These are phyloP conservation scores for Boletus edulis DNA, from an alignment of 768 basidiomycete species.

Conservation along the genomic window DNA sequence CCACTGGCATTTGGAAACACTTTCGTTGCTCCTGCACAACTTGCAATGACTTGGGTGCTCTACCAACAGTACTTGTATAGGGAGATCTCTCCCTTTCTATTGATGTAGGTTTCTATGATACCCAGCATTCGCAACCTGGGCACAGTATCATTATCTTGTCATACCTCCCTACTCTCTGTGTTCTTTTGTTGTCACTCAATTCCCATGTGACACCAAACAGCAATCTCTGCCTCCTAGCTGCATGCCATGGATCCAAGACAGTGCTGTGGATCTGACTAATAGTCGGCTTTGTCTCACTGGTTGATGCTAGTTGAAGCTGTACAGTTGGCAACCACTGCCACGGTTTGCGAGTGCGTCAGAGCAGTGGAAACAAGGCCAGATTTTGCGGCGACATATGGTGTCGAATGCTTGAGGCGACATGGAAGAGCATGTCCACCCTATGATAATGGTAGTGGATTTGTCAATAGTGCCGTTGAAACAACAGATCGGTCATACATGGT, in stretches of 20 bases:
- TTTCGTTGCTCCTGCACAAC: constrained; percentile 49
- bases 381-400: constrained; percentile 35
- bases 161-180: too few species aligned
- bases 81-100: too few species aligned
- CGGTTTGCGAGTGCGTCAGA: constrained; percentile 33
- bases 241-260: too few species aligned
- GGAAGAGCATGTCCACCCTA: constrained; percentile 62
- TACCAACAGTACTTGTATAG: constrained; percentile 46
- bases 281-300: too few species aligned
- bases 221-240: too few species aligned
- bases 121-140: too few species aligned
- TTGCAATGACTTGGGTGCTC: constrained; percentile 52
- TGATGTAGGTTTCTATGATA: too few species aligned
- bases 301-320: too few species aligned
- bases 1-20: constrained; percentile 58
- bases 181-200: too few species aligned
- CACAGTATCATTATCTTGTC: too few species aligned
- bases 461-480: not conserved
- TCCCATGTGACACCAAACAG: too few species aligned
- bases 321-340: constrained; percentile 36
- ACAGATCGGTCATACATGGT: not conserved
- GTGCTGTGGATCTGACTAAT: too few species aligned
- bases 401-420: constrained; percentile 36
- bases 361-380: constrained; percentile 24
- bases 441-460: not conserved